These are phyloP conservation scores for Henningerozyma blattae DNA, from an alignment of 805 yeast genomes.

Conservation along the genomic window DNA sequence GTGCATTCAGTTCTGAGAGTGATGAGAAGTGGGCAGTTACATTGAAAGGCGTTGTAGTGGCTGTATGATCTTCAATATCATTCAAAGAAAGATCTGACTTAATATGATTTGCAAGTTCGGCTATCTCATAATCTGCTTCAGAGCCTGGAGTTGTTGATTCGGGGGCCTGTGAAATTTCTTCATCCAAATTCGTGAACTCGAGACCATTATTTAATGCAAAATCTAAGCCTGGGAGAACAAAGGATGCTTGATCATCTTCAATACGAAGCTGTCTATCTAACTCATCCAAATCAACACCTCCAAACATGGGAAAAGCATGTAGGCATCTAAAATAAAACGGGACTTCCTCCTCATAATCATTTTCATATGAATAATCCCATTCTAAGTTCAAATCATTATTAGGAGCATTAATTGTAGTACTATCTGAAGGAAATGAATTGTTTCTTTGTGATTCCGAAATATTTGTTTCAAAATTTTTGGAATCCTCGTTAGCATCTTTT, in stretches of 20 bases:
- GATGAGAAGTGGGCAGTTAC: no score
- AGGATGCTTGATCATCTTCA: slow-evolving; percentile 10
- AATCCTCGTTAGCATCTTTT: background rate
- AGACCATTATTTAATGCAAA: slow-evolving; percentile 5
- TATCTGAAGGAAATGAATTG: slow-evolving; percentile 7
- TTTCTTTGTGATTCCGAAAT: background rate
- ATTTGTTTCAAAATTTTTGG: background rate
- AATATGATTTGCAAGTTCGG: no score
- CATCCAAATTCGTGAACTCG: no score
- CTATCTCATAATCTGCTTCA: no score
- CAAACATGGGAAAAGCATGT: slow-evolving; percentile 20
- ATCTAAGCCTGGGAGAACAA: slow-evolving; percentile 16
- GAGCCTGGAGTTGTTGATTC: no score
- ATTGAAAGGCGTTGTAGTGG: no score
- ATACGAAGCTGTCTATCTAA: slow-evolving; percentile 14
- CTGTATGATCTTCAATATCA: no score
- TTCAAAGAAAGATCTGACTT: no score
- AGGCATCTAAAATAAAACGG: slow-evolving; percentile 18
- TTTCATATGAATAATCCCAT: background rate
- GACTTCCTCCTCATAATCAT: slow-evolving; percentile 2
- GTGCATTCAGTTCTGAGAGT: no score
- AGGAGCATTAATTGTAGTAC: slow-evolving; percentile 5
- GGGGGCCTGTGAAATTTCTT: no score
- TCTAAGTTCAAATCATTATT: background rate
- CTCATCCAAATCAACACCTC: slow-evolving; percentile 24